These are phyloP conservation scores for Pachysandra terminalis DNA, from an alignment of 164 flowering plant species.

Conservation along the genomic window DNA sequence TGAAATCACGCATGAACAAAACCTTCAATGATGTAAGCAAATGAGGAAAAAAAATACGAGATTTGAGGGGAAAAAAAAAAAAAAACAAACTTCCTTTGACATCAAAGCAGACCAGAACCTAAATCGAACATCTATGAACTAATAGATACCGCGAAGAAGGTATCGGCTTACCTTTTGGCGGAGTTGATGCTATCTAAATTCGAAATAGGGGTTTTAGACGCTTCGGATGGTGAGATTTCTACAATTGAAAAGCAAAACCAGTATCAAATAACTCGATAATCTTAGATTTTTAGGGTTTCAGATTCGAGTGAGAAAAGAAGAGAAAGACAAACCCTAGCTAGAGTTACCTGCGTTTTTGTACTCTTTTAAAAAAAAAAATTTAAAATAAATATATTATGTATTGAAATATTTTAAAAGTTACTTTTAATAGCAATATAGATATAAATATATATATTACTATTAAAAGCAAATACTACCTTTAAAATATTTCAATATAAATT, in stretches of 20 bases:
- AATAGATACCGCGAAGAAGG: background rate
- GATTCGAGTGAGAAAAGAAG: background rate
- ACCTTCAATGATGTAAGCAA: background rate
- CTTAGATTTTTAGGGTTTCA: slow-evolving; percentile 1
- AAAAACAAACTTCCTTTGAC: background rate
- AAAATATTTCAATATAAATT: too few relatives aligned
- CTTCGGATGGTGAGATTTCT: background rate
- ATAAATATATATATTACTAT: too few relatives aligned
- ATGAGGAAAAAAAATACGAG: background rate
- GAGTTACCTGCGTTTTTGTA: too few relatives aligned
- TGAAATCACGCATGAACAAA: too few relatives aligned
- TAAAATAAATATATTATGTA: too few relatives aligned
- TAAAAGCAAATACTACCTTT: too few relatives aligned
- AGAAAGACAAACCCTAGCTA: slow-evolving; percentile 8
- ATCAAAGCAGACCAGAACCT: background rate
- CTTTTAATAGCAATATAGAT: too few relatives aligned
- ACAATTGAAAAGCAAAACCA: background rate
- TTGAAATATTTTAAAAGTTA: too few relatives aligned
- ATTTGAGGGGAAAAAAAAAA: too few relatives aligned
- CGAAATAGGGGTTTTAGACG: background rate
- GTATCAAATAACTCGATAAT: background rate
- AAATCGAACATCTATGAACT: too few relatives aligned
- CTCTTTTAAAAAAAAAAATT: too few relatives aligned
- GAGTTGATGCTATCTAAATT: too few relatives aligned
- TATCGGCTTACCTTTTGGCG: background rate